Percentiles rank a stretch among this genome's conserved stretches.
These are phyloP conservation scores for Talaromyces sp. DNA, from an alignment of 2,329 filamentous ascomycete species.

Conservation along the genomic window DNA sequence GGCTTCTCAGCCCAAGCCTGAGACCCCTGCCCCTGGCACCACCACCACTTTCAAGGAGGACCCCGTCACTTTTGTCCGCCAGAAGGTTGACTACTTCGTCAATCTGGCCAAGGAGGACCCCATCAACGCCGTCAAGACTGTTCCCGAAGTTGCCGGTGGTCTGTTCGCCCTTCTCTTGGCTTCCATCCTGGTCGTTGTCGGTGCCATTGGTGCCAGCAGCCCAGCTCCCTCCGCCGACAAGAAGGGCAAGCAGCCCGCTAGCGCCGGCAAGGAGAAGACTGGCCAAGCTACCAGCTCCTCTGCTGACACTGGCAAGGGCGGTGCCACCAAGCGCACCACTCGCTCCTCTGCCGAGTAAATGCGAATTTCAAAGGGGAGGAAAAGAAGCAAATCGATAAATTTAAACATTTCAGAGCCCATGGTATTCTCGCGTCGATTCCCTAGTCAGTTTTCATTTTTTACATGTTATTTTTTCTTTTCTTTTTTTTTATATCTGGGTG, in stretches of 20 bases:
- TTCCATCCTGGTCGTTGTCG: constrained; percentile 70
- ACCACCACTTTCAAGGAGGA: constrained; percentile 85
- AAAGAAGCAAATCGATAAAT: constrained; percentile 16
- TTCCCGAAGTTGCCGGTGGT: constrained; percentile 87
- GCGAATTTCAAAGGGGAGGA: constrained; percentile 8
- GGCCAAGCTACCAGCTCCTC: constrained; percentile 64
- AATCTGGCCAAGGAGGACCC: constrained; percentile 82
- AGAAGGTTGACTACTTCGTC: constrained; percentile 92
- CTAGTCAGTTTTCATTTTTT: constrained; percentile 4
- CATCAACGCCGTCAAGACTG: constrained; percentile 79
- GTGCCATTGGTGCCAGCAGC: constrained; percentile 65
- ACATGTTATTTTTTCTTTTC: background rate
- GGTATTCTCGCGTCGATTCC: constrained; percentile 13
- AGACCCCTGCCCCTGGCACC: constrained; percentile 64
- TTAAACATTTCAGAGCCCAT: constrained; percentile 14
- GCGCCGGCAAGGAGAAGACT: constrained; percentile 64
- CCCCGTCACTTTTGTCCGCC: constrained; percentile 81
- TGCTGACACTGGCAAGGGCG: constrained; percentile 74
- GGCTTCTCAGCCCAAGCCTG: constrained; percentile 77
- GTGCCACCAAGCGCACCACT: constrained; percentile 64
- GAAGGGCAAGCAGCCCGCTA: constrained; percentile 74
- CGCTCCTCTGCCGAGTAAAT: constrained; percentile 45
- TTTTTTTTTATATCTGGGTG: constrained; percentile 1
- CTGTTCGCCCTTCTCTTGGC: constrained; percentile 71
- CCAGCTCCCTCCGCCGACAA: constrained; percentile 68